phyloP scores from a whole-genome alignment of 1,284 basidiomycete species.

The Entoloma clypeatum region DNA sequence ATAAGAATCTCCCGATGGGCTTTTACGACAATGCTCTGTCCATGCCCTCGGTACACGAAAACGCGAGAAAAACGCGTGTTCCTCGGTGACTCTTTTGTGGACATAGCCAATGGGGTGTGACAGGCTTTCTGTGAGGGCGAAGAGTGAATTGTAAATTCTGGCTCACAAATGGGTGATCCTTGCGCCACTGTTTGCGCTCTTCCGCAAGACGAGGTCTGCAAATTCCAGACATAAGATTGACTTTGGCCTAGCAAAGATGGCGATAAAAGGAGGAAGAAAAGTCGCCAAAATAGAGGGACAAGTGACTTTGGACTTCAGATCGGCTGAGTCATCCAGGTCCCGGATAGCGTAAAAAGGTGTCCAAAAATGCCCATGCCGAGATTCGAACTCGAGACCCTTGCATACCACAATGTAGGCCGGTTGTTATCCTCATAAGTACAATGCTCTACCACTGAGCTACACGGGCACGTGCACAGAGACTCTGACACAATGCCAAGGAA shows the following conservation, averaged over 20 bases:
- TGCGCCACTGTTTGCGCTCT: slow-evolving; percentile 98
- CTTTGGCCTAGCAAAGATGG: no score
- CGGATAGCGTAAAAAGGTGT: no score
- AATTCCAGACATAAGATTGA: slow-evolving; percentile 69
- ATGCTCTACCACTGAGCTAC: slow-evolving; percentile 55
- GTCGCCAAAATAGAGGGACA: no score
- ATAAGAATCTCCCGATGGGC: slow-evolving; percentile 4
- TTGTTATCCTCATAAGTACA: slow-evolving; percentile 52
- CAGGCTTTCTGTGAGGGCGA: slow-evolving; percentile 3
- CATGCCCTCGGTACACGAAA: slow-evolving; percentile 2
- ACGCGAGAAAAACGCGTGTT: slow-evolving; percentile 9
- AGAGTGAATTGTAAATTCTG: slow-evolving; percentile 6
- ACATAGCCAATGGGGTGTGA: slow-evolving; percentile 1
- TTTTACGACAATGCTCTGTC: slow-evolving; percentile 2
- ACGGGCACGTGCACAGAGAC: no score
- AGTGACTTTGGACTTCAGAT: no score
- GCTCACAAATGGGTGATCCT: slow-evolving; percentile 98
- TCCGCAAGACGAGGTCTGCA: slow-evolving; percentile 86
- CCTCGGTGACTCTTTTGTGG: not conserved
- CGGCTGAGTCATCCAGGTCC: no score
- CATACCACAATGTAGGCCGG: slow-evolving; percentile 33
- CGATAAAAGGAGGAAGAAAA: not conserved
- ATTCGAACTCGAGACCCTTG: slow-evolving; percentile 52
- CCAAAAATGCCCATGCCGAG: slow-evolving; percentile 46
- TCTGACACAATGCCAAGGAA: no score